Base-by-base conservation (phyloP, 306 rosid species). In the Canavalia ensiformis region DNA sequence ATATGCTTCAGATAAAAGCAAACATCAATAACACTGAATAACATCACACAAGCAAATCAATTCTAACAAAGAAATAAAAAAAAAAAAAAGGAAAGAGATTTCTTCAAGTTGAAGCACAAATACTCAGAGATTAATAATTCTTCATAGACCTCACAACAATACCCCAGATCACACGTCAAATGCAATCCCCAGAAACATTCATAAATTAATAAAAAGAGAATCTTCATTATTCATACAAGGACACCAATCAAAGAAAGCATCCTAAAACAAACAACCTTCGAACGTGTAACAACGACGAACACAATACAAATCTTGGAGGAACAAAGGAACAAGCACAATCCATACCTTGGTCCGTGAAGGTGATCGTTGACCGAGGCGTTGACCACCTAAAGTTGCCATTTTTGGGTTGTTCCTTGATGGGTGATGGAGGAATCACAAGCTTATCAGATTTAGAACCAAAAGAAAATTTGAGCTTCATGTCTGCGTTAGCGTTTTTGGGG, bases 391-490 rank as follows among this genome's bases (percentile, higher is more conserved):
- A 77, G 77, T 72, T 73, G 1, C 75, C 89, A 81, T 79, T 87
- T 57, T 78, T 12, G 7, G 73, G 84, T 25, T 84, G 82, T 54
- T 84, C 91, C 66, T 88, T 91, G 62, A 86, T 47, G 50, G 98
- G 93, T 7, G 97, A 92, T 0, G 91, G 86, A 8, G 87, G 94
- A 80, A 90, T 85, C 64, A 55, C 87, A 37, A 88, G 83, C 18
- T 83, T 88, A 59, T 84, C 87, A 39, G 86, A 79, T 85, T 87
- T 89, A 56, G 97, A 89, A 74, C 87, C 88, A 59, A 86, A 80
- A 2, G 96, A 83, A 63, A 82, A 35, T 28, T 85, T 78, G 66
- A 90, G 80, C 68, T 89, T 91, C 94, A 87, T 80, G 80, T 88
- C 90, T 29, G 89, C 75, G 68, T 87, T 90, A 5, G 90, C 51